phyloP scores from a whole-genome alignment of 768 basidiomycete species.

The Lentinus tigrinus region DNA sequence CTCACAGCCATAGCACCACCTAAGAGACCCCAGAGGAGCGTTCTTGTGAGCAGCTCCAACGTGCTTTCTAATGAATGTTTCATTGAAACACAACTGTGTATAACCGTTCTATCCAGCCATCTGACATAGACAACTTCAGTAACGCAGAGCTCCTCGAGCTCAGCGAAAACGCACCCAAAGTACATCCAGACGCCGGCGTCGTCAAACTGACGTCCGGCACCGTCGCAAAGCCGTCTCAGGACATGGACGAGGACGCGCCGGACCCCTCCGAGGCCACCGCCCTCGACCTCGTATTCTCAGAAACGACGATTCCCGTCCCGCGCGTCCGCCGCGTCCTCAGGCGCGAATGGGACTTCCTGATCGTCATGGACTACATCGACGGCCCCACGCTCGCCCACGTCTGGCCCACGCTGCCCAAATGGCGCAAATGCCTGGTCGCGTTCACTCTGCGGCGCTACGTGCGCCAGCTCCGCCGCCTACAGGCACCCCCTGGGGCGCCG shows the following conservation, averaged over 20 bases:
- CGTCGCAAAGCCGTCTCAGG: background rate
- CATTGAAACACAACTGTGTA: background rate
- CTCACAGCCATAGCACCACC: background rate
- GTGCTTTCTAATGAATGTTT: background rate
- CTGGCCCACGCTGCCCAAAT: conserved; percentile 26
- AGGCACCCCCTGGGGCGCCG: background rate
- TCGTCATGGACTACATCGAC: conserved; percentile 26
- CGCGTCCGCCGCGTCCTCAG: conserved; percentile 12
- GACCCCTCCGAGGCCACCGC: background rate
- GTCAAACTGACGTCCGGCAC: background rate
- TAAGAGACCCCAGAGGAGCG: background rate
- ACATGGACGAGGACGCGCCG: conserved; percentile 2
- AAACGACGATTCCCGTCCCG: conserved; percentile 19
- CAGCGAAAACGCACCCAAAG: background rate
- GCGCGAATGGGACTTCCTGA: background rate
- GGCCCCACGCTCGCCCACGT: conserved; percentile 23
- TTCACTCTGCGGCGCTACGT: conserved; percentile 30
- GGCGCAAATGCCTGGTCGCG: conserved; percentile 25
- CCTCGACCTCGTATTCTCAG: background rate
- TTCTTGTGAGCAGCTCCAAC: background rate
- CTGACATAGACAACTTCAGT: conserved; percentile 4
- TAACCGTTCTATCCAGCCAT: background rate
- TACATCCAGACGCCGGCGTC: background rate
- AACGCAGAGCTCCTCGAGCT: conserved; percentile 2
- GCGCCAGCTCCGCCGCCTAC: conserved; percentile 24